Percentiles rank a stretch among this genome's conserved stretches.
Conservation (phyloP, 2,329 filamentous ascomycete species). For the Penicillium hordei region DNA sequence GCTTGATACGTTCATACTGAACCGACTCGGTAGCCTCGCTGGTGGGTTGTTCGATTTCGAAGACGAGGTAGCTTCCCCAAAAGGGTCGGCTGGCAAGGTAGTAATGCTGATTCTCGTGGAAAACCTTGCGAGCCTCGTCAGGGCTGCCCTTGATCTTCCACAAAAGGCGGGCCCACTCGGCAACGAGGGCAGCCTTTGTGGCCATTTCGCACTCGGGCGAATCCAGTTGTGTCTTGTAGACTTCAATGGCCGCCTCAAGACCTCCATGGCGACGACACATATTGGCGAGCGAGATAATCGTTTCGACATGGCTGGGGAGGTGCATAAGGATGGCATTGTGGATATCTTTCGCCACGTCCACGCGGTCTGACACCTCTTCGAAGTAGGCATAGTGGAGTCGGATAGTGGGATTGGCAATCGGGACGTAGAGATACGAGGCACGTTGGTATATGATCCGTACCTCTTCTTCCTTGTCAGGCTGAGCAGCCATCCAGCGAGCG, state of each 20-base stretch:
- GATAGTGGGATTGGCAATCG: slow-evolving; percentile 78
- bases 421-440: slow-evolving; percentile 80
- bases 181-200: slow-evolving; percentile 81
- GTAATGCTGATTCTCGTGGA: slow-evolving; percentile 76
- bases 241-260: slow-evolving; percentile 77
- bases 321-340: slow-evolving; percentile 75
- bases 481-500: slow-evolving; percentile 85
- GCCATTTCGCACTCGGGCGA: slow-evolving; percentile 69
- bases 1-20: slow-evolving; percentile 73
- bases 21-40: slow-evolving; percentile 62
- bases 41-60: slow-evolving; percentile 82
- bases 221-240: slow-evolving; percentile 80
- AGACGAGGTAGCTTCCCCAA: slow-evolving; percentile 85
- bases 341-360: slow-evolving; percentile 78
- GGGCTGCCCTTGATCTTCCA: slow-evolving; percentile 84
- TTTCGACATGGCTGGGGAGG: slow-evolving; percentile 80
- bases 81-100: slow-evolving; percentile 84
- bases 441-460: slow-evolving; percentile 88
- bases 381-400: slow-evolving; percentile 92
- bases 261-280: slow-evolving; percentile 79
- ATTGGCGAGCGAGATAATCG: slow-evolving; percentile 84
- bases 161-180: slow-evolving; percentile 80
- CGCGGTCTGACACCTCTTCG: slow-evolving; percentile 78
- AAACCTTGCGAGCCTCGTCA: slow-evolving; percentile 80
- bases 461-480: slow-evolving; percentile 80